These are phyloP conservation scores for Vigna reflexopilosa DNA, from an alignment of 306 rosid species.

Conservation along the genomic window DNA sequence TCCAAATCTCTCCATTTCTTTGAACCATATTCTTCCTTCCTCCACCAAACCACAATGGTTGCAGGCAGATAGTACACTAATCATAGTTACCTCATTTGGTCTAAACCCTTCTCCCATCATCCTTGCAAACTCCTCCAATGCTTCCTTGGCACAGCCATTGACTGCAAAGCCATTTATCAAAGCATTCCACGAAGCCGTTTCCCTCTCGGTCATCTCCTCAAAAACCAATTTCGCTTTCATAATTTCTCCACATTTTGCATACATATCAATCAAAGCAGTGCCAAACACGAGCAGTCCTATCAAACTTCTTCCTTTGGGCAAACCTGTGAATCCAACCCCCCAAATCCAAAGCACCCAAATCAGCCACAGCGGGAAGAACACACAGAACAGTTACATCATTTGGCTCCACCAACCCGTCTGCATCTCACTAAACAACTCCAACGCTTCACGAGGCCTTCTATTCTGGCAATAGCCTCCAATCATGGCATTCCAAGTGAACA, in stretches of 20 bases:
- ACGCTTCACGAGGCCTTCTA: constrained; percentile 58
- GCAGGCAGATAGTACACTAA: constrained; percentile 70
- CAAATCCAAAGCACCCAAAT: constrained; percentile 69
- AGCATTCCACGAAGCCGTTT: constrained; percentile 77
- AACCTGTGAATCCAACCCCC: constrained; percentile 70
- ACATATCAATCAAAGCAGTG: constrained; percentile 75
- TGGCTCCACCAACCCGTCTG: constrained; percentile 52
- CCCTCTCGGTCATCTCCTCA: constrained; percentile 54
- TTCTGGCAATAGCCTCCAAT: constrained; percentile 73
- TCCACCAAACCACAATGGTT: constrained; percentile 73
- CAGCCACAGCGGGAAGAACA: constrained; percentile 78
- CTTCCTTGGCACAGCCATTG: constrained; percentile 71
- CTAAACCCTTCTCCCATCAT: constrained; percentile 53
- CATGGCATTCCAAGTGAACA: constrained; percentile 76
- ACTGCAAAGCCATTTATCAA: constrained; percentile 74
- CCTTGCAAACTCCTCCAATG: constrained; percentile 55
- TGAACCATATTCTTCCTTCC: constrained; percentile 70
- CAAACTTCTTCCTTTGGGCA: constrained; percentile 55
- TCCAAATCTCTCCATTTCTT: constrained; percentile 58
- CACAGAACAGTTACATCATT: constrained; percentile 65
- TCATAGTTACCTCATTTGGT: constrained; percentile 65
- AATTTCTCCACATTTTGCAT: constrained; percentile 78
- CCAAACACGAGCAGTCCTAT: constrained; percentile 48
- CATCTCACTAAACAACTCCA: constrained; percentile 67
- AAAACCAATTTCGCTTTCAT: constrained; percentile 57